Conservation (phyloP, 2,329 filamentous ascomycete species). For the Aplosporella prunicola region DNA sequence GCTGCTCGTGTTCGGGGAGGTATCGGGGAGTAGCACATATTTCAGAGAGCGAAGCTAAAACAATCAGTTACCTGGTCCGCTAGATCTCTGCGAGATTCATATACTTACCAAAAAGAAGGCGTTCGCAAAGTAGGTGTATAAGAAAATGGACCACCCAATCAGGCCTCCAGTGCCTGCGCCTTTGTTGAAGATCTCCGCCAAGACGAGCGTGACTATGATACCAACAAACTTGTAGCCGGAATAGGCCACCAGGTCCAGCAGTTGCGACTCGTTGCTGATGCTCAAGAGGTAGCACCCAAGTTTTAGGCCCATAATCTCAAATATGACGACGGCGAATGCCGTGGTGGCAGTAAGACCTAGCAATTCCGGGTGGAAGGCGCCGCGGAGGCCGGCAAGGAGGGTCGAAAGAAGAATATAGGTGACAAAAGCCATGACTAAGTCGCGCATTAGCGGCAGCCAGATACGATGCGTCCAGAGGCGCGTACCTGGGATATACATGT, state of each 20-base stretch:
- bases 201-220: slow-evolving; percentile 77
- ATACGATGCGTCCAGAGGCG: slow-evolving; percentile 5
- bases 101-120: slow-evolving; percentile 82
- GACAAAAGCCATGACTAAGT: slow-evolving; percentile 78
- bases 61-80: slow-evolving; percentile 4
- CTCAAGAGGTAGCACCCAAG: slow-evolving; percentile 86
- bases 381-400: slow-evolving; percentile 77
- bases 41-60: slow-evolving; percentile 79
- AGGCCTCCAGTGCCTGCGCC: slow-evolving; percentile 77
- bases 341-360: slow-evolving; percentile 80
- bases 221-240: slow-evolving; percentile 98
- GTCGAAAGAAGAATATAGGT: slow-evolving; percentile 95
- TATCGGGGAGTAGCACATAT: slow-evolving; percentile 90
- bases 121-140: slow-evolving; percentile 88
- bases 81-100: neutral
- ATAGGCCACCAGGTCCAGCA: slow-evolving; percentile 90
- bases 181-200: slow-evolving; percentile 68
- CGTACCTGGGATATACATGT: slow-evolving; percentile 84
- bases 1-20: slow-evolving; percentile 50
- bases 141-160: slow-evolving; percentile 80
- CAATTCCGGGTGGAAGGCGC: slow-evolving; percentile 88
- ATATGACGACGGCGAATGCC: slow-evolving; percentile 69
- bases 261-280: slow-evolving; percentile 88
- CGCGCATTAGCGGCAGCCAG: neutral
- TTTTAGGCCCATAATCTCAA: slow-evolving; percentile 87